Base-by-base conservation (phyloP, 2,329 filamentous ascomycete genomes). In the Botryosphaeria dothidea region DNA sequence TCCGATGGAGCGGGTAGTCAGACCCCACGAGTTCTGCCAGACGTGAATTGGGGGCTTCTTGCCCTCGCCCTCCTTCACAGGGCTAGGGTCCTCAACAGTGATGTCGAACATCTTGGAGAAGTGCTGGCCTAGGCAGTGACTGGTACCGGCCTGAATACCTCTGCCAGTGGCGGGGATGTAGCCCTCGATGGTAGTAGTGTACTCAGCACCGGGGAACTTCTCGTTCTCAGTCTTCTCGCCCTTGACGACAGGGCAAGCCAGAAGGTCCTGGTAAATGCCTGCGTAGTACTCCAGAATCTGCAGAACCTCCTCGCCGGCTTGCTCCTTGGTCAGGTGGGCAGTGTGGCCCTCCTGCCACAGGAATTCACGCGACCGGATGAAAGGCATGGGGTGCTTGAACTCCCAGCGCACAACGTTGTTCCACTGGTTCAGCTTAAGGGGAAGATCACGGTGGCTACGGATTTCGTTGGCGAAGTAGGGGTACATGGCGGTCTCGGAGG, bases 41-140 rank as follows among this genome's bases (percentile, higher is more conserved):
- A 98, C 93, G 75, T 94, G 83, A 65, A 97, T 82, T 34, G 63
- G 63, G 13, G 63, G 63, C 73, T 92, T 89, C 71, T 89, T 85
- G 69, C 91, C 91, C 78, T 95, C 88, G 56, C 86, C 88, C 52
- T 85, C 83, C 74, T 89, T 88, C 58, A 85, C 86, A 3, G 64
- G 57, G 66, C 84, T 83, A 25, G 95, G 95, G 75, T 99, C 93
- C 79, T 99, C 94, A 31, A 99, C 92, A 0, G 91, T 96, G 77
- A 99, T 98, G 78, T 95, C 91, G 77, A 98, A 99, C 93, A 99
- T 99, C 82, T 96, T 97, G 78, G 90, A 93, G 82, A 99, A 99
- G 82, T 99, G 97, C 81, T 99, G 95, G 62, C 95, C 95, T 8
- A 99, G 85, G 68, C 89, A 92, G 83, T 99, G 95, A 61, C 92